These are phyloP conservation scores for Trichophyton rubrum DNA, from an alignment of 2,329 filamentous ascomycete genomes.

Conservation along the genomic window DNA sequence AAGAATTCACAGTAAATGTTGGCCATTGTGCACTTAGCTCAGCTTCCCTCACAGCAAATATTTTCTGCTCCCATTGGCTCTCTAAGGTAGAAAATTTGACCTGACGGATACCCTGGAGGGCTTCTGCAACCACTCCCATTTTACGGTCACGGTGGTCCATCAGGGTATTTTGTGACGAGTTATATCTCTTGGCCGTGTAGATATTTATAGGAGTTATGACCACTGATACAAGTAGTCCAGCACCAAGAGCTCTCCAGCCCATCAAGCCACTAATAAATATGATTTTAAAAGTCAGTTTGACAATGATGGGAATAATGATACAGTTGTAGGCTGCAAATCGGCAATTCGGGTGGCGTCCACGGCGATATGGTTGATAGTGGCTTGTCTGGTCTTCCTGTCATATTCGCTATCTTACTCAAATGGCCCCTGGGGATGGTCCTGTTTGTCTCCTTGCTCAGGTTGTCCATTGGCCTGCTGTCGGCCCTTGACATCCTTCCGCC, in stretches of 20 bases:
- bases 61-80: slow-evolving; percentile 59
- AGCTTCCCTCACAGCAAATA: slow-evolving; percentile 50
- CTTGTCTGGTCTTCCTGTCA: slow-evolving; percentile 51
- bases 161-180: slow-evolving; percentile 51
- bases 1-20: slow-evolving; percentile 51
- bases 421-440: slow-evolving; percentile 16
- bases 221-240: slow-evolving; percentile 52
- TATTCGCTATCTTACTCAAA: slow-evolving; percentile 28
- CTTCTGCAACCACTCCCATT: slow-evolving; percentile 62
- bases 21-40: slow-evolving; percentile 57
- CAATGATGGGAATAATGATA: slow-evolving; percentile 49
- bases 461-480: slow-evolving; percentile 27
- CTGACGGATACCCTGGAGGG: slow-evolving; percentile 65
- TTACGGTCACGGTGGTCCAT: slow-evolving; percentile 69
- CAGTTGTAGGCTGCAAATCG: slow-evolving; percentile 57
- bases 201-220: slow-evolving; percentile 57
- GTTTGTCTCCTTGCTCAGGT: slow-evolving; percentile 23
- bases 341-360: slow-evolving; percentile 59
- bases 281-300: slow-evolving; percentile 54
- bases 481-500: slow-evolving; percentile 63
- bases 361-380: slow-evolving; percentile 65
- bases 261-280: slow-evolving; percentile 55
- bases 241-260: slow-evolving; percentile 56
- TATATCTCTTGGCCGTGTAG: slow-evolving; percentile 52
- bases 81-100: slow-evolving; percentile 76